These are phyloP conservation scores for Limnomonas spitsbergensis DNA, from an alignment of 139 green algal genomes.

Conservation along the genomic window DNA sequence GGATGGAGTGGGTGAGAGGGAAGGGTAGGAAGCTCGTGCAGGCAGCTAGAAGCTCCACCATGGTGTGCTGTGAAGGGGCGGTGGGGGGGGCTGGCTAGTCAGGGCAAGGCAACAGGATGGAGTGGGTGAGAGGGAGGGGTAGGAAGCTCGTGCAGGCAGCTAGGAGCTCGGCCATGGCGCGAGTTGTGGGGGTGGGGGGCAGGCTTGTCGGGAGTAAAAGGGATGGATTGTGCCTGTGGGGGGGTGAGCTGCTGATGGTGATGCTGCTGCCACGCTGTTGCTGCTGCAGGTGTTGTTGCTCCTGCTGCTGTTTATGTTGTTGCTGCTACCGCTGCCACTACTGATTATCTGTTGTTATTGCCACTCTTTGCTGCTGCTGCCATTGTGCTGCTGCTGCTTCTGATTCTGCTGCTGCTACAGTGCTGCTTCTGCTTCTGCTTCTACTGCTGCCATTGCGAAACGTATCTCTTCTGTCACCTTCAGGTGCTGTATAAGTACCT, in stretches of 20 bases:
- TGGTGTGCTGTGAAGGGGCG: slow-evolving; percentile 34
- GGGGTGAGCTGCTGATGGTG: no score
- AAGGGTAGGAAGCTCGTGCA: not conserved
- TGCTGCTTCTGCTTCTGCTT: not conserved
- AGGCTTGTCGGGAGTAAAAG: not conserved
- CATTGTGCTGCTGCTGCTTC: no score
- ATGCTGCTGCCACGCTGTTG: no score
- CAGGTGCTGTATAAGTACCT: slow-evolving; percentile 19
- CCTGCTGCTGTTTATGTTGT: not conserved
- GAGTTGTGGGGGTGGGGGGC: not conserved
- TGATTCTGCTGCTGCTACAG: no score
- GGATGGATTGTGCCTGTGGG: not conserved
- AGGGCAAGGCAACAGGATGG: not conserved
- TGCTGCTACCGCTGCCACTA: not conserved
- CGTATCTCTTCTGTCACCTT: not conserved
- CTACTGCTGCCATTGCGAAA: no score
- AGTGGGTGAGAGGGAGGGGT: not conserved
- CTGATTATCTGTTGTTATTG: no score
- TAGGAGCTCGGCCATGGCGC: slow-evolving; percentile 52
- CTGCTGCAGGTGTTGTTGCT: not conserved
- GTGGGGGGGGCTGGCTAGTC: not conserved
- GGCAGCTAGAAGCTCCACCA: slow-evolving; percentile 35
- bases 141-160: slow-evolving; percentile 45
- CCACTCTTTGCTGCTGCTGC: not conserved
- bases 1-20: not conserved